Conservation (phyloP, 169 alveolate genomes). For the Eimeria praecox region DNA sequence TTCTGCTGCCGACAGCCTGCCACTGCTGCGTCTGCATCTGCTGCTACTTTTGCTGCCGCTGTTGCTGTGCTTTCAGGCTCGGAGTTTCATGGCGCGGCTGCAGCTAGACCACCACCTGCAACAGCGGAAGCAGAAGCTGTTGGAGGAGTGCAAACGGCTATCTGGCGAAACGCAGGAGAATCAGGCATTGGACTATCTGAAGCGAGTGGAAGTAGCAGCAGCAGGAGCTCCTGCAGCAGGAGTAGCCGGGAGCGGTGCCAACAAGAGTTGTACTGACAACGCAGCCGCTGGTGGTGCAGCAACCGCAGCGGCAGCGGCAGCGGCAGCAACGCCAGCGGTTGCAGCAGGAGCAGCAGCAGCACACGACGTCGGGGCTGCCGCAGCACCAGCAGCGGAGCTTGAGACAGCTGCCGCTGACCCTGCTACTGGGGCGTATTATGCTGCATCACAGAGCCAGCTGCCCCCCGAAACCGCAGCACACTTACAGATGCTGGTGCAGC, state of each 20-base stretch:
- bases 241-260: neutral
- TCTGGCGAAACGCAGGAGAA: slow-evolving; percentile 26
- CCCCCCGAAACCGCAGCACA: slow-evolving; percentile 58
- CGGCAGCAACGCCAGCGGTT: neutral
- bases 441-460: slow-evolving; percentile 31
- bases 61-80: slow-evolving; percentile 47
- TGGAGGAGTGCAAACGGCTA: slow-evolving; percentile 61
- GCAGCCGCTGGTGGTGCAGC: neutral
- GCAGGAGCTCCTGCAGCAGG: slow-evolving; percentile 64
- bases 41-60: neutral
- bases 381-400: slow-evolving; percentile 2
- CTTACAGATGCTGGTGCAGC: slow-evolving; percentile 66
- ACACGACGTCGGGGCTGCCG: neutral
- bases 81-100: slow-evolving; percentile 76
- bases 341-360: slow-evolving; percentile 27
- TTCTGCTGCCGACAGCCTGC: neutral
- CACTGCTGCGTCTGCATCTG: neutral
- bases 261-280: neutral
- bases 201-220: slow-evolving; percentile 63
- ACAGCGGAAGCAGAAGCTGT: slow-evolving; percentile 59
- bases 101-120: slow-evolving; percentile 61
- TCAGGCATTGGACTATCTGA: neutral
- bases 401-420: slow-evolving; percentile 6
- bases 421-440: neutral
- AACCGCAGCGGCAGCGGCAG: neutral